Conservation (phyloP, 495 filamentous ascomycete species). For the Terfezia claveryi region DNA sequence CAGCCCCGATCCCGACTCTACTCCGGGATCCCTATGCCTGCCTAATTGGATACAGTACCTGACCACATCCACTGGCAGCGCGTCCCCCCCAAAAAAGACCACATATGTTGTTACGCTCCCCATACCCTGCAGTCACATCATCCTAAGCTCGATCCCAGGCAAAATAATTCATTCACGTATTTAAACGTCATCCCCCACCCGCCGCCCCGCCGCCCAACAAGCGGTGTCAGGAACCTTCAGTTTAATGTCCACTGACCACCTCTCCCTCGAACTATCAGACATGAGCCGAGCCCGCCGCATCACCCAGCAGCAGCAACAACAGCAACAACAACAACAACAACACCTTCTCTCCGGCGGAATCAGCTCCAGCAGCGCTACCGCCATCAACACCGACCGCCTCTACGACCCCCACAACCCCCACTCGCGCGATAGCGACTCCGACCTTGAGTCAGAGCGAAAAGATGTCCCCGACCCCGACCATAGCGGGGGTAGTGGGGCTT, state of each 20-base stretch:
- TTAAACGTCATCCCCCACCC: background rate
- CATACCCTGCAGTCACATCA: too few relatives aligned
- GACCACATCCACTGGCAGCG: too few relatives aligned
- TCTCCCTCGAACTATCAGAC: background rate
- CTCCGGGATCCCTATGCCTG: too few relatives aligned
- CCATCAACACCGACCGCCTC: background rate
- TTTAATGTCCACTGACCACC: background rate
- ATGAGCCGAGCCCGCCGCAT: background rate
- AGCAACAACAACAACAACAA: background rate
- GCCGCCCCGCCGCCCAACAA: background rate
- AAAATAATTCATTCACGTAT: background rate
- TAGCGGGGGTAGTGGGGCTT: conserved; percentile 15
- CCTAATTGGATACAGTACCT: too few relatives aligned
- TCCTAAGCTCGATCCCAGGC: background rate
- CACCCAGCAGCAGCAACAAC: background rate
- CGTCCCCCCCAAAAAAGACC: conserved; percentile 4
- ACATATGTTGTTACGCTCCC: conserved; percentile 6
- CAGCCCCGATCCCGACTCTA: too few relatives aligned
- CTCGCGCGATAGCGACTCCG: background rate
- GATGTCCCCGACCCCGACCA: background rate
- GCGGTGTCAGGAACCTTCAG: background rate
- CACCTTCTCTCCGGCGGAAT: conserved; percentile 2
- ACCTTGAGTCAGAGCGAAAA: background rate
- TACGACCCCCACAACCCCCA: background rate
- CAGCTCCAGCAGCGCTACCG: conserved; percentile 6